phyloP scores from a whole-genome alignment of 305 asterid genomes.

The Stenogyne calaminthoides region DNA sequence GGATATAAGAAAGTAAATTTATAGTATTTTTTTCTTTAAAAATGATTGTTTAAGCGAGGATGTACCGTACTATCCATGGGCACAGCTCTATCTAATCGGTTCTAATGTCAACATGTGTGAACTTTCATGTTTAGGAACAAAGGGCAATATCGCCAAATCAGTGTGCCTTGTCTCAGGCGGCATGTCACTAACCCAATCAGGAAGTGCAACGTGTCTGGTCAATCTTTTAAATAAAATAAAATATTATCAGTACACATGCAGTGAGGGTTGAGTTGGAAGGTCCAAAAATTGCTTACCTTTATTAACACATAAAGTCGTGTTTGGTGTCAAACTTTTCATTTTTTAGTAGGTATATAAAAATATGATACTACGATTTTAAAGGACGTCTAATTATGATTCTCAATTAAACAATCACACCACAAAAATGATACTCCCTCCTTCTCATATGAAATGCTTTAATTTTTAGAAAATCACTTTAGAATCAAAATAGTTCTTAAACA shows the following conservation, averaged over 20 bases:
- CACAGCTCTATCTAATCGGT: not conserved
- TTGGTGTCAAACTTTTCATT: constrained; percentile 2
- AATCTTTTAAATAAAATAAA: not conserved
- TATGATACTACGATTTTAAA: no score
- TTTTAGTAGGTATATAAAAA: no score
- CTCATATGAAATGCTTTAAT: no score
- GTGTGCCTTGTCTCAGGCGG: constrained; percentile 22
- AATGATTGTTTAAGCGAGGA: not conserved
- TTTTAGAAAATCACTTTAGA: no score
- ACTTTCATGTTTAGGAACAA: not conserved
- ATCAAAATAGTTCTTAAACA: no score
- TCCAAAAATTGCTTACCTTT: not conserved
- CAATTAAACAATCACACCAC: no score
- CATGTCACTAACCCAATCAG: constrained; percentile 45
- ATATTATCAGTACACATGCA: constrained; percentile 50
- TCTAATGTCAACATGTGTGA: not conserved
- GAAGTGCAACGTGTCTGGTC: constrained; percentile 20
- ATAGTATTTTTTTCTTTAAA: not conserved
- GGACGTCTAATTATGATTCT: no score
- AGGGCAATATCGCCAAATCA: constrained; percentile 33
- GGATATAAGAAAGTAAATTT: not conserved
- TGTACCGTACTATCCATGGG: not conserved
- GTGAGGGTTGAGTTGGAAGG: constrained; percentile 31
- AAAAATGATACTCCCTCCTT: no score
- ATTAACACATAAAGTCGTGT: constrained; percentile 6